Evolutionary conservation across 2,329 filamentous ascomycete species (phyloP).

Genomic region (Neodidymelliopsis sp.): DNA sequence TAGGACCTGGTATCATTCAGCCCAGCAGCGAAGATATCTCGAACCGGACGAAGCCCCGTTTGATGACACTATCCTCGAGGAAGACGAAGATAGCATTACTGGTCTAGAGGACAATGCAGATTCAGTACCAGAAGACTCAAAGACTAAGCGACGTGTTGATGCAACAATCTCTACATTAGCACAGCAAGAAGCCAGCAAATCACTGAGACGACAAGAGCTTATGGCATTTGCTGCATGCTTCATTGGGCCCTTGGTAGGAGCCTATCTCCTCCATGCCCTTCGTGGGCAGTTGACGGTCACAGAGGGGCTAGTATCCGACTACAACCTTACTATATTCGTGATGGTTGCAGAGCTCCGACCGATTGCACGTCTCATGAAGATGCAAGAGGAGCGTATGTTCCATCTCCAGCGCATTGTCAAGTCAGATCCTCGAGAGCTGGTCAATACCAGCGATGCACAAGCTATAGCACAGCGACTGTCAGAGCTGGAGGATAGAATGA

Average conservation of each 20-base stretch:
- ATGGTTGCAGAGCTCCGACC: constrained; percentile 87
- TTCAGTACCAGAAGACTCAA: constrained; percentile 17
- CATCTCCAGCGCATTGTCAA: constrained; percentile 78
- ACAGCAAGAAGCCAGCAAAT: constrained; percentile 57
- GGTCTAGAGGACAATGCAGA: constrained; percentile 18
- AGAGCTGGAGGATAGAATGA: constrained; percentile 69
- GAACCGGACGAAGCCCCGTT: constrained; percentile 26
- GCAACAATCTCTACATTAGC: constrained; percentile 19
- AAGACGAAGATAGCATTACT: constrained; percentile 35
- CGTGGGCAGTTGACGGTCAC: constrained; percentile 83
- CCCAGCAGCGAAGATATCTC: constrained; percentile 49
- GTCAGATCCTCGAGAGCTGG: constrained; percentile 29
- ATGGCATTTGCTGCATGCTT: constrained; percentile 81
- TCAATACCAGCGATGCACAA: constrained; percentile 29
- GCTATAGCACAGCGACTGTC: constrained; percentile 70
- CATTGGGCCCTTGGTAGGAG: constrained; percentile 76
- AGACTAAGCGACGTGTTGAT: constrained; percentile 2
- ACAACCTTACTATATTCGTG: constrained; percentile 90
- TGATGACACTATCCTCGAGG: constrained; percentile 40
- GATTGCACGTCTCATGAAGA: constrained; percentile 78
- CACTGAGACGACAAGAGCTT: constrained; percentile 78
- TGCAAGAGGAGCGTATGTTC: constrained; percentile 80
- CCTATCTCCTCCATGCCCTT: constrained; percentile 83
- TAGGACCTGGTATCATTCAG: constrained; percentile 62
- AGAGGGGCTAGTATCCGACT: constrained; percentile 87